Evolutionary conservation across 805 yeast species (phyloP), one percentile per base, ranked within the genome.

Genomic region (Metschnikowia aberdeeniae): DNA sequence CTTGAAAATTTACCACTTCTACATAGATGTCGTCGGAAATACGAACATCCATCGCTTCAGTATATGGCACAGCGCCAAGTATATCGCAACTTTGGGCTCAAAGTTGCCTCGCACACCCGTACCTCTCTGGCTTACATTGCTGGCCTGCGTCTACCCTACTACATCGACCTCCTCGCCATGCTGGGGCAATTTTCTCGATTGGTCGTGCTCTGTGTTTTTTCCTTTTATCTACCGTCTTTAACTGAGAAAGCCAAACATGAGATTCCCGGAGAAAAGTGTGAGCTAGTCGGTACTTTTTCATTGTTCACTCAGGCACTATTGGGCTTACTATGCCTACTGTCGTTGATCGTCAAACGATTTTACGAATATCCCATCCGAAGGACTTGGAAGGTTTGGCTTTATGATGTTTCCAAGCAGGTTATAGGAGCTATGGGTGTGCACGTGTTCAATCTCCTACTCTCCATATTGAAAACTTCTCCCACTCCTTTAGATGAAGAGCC

Each of bases 371-470:
- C 97, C 1, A 62, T 73, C 36, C 75, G 89, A 53, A 72, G 99
- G 51, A 90, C 95, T 3, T 81, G 96, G 87, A 76, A 77, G 54
- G 82, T 90, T 10, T 92, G 98, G 98, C 58, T 77, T 13, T 90
- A 80, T 58, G 99, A 92, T 61, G 95, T 92, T 1, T 78, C 87
- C 13, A 92, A 93, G 59, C 99, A 92, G 61, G 74, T 92, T 0
- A 67, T 88, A 19, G 99, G 98, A 0, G 89, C 98, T 0, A 63
- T 86, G 24, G 88, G 90, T 1, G 77, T 92, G 1, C 99, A 92
- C 61, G 70, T 85, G 7, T 67, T 90, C 58, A 92, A 92, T 56
- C 73, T 92, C 8, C 62, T 80, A 11, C 67, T 88, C 36, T 84
- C 96, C 32, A 76, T 89, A 6, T 46, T 88, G 19, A 76, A 79